A percentile compares a stretch with the other conserved stretches of the same genome.
Conservation (phyloP, 306 rosid genomes). For the Trifolium fragiferum region DNA sequence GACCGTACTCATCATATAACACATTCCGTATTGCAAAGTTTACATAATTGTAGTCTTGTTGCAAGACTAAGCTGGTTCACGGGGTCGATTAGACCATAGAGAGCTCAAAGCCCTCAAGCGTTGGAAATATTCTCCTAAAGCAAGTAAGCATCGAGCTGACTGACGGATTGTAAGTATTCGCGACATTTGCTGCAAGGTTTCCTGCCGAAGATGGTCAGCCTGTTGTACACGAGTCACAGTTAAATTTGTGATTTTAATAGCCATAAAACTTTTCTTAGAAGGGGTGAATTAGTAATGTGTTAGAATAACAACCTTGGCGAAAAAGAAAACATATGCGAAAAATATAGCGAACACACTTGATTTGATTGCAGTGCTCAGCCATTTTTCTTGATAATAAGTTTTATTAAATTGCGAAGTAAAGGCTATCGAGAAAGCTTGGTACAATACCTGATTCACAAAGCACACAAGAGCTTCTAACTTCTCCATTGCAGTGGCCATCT, state of each 20-base stretch:
- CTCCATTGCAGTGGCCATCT: conserved; percentile 77
- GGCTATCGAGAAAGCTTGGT: neutral
- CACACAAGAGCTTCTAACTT: conserved; percentile 71
- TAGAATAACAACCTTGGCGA: too few relatives aligned
- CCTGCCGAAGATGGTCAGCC: conserved; percentile 93
- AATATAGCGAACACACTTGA: neutral
- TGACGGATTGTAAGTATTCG: conserved; percentile 79
- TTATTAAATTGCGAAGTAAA: conserved; percentile 17
- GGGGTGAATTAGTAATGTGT: neutral
- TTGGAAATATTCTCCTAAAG: conserved; percentile 84
- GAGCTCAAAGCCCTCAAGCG: conserved; percentile 89
- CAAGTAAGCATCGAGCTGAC: conserved; percentile 84
- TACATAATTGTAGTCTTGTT: conserved; percentile 28
- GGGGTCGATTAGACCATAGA: conserved; percentile 76
- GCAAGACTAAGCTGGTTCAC: conserved; percentile 70
- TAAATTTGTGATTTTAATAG: conserved; percentile 9
- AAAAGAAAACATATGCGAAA: neutral
- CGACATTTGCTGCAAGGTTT: conserved; percentile 77
- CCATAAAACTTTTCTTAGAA: neutral
- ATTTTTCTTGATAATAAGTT: neutral
- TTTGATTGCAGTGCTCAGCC: too few relatives aligned
- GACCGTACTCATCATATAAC: conserved; percentile 43
- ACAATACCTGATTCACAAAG: conserved; percentile 82
- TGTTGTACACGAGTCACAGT: conserved; percentile 48
- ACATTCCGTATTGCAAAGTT: conserved; percentile 43